Evolutionary conservation across 2,329 filamentous ascomycete genomes (phyloP), one percentile per base, ranked within the genome.

Genomic region (Talaromyces sp.): DNA sequence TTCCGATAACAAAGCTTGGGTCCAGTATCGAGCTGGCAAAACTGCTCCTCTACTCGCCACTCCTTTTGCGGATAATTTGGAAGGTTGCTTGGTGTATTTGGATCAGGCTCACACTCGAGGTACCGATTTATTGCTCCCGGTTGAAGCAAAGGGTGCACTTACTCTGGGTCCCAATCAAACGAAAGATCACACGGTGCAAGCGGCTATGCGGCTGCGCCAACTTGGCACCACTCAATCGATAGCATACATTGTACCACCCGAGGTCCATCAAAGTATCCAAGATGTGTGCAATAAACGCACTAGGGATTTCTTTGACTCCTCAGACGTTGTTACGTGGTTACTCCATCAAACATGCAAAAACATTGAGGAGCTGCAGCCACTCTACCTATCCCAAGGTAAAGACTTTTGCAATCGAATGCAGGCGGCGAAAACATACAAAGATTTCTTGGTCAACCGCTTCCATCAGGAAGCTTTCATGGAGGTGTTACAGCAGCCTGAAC

Each of bases 151-250:
- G 1, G 87, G 82, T 0, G 87, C 85, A 0, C 69, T 89, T 1
- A 89, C 86, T 0, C 73, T 89, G 0, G 84, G 83, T 0, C 76
- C 85, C 0, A 80, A 82, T 1, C 82, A 86, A 62, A 87, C 84
- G 0, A 89, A 89, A 66, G 87, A 89, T 63, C 81, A 85, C 9
- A 82, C 84, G 0, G 85, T 88, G 0, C 87, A 90, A 81, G 88
- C 87, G 62, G 87, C 87, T 0, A 90, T 90, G 87, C 78, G 88
- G 66, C 73, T 90, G 0, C 81, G 89, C 1, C 84, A 89, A 54
- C 76, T 91, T 0, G 82, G 77, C 0, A 79, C 79, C 1, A 84
- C 84, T 0, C 87, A 90, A 64, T 84, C 83, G 0, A 72, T 90
- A 0, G 74, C 76, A 0, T 84, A 83, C 58, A 81, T 87, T 22